These are phyloP conservation scores for Crithidia expoeki DNA, from an alignment of 208 protist species.

Conservation along the genomic window DNA sequence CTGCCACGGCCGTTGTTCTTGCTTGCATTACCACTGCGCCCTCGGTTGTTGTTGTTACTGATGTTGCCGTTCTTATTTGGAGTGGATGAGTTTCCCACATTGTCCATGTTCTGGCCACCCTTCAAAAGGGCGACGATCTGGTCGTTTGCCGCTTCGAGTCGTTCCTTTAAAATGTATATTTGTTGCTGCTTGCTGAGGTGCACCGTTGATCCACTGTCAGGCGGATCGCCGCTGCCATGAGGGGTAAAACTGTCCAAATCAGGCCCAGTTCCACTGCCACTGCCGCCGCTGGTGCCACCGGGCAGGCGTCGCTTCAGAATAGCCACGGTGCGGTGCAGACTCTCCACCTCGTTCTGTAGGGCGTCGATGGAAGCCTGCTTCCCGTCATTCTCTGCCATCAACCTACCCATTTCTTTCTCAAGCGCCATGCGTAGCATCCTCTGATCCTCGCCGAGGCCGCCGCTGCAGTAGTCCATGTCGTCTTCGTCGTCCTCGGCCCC, in stretches of 20 bases:
- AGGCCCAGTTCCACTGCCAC: neutral
- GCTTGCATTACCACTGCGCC: neutral
- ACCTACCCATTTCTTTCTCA: conserved; percentile 58
- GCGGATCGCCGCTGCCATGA: conserved; percentile 18
- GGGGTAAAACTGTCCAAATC: conserved; percentile 4
- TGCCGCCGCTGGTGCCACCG: neutral
- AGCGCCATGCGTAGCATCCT: conserved; percentile 41
- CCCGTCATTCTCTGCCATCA: conserved; percentile 59
- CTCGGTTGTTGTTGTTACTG: too few species aligned
- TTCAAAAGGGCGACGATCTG: conserved; percentile 42
- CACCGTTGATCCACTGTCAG: conserved; percentile 45
- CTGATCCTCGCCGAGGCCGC: conserved; percentile 42
- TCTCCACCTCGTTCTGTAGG: conserved; percentile 49
- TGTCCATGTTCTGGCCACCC: neutral
- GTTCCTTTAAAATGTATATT: conserved; percentile 82
- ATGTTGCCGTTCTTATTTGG: neutral
- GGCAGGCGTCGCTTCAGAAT: conserved; percentile 36
- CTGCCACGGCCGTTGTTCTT: neutral
- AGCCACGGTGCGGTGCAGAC: conserved; percentile 47
- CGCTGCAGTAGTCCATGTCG: conserved; percentile 33
- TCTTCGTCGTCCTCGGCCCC: conserved; percentile 38
- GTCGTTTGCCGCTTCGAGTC: conserved; percentile 67
- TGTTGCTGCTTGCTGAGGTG: conserved; percentile 86
- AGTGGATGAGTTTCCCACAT: neutral
- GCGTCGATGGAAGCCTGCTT: conserved; percentile 38